These are phyloP conservation scores for Psilocybe tampanensis DNA, from an alignment of 768 basidiomycete genomes.

Conservation along the genomic window DNA sequence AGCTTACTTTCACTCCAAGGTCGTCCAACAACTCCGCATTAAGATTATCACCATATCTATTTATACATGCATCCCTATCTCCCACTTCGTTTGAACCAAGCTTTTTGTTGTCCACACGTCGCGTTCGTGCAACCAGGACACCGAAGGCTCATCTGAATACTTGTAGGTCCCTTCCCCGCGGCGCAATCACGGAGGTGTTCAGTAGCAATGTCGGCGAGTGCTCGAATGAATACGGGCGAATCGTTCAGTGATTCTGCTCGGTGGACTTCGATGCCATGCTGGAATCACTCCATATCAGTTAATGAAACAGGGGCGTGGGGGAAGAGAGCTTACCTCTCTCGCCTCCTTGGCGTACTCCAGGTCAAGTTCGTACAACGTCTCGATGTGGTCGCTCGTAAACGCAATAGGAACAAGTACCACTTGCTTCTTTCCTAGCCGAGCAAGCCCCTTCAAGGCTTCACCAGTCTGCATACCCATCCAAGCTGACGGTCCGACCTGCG, in stretches of 20 bases:
- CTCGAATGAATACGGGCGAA: slow-evolving; percentile 94
- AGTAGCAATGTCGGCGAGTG: slow-evolving; percentile 88
- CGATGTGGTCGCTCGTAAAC: slow-evolving; percentile 99
- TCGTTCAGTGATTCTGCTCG: slow-evolving; percentile 93
- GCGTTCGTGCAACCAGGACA: slow-evolving; percentile 95
- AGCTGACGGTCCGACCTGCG: slow-evolving; percentile 93
- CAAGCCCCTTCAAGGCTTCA: slow-evolving; percentile 87
- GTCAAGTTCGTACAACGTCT: slow-evolving; percentile 96
- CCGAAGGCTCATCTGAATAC: slow-evolving; percentile 80
- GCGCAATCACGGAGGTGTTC: slow-evolving; percentile 72
- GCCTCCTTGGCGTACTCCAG: slow-evolving; percentile 93
- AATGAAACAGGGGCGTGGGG: slow-evolving; percentile 18
- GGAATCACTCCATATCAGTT: slow-evolving; percentile 16
- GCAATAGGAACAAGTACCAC: slow-evolving; percentile 92
- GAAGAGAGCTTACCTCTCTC: slow-evolving; percentile 63
- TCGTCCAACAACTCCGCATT: slow-evolving; percentile 8
- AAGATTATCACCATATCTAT: slow-evolving; percentile 14
- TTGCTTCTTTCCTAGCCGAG: slow-evolving; percentile 74
- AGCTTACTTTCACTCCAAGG: slow-evolving; percentile 14
- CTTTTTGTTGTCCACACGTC: slow-evolving; percentile 85
- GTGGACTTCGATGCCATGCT: slow-evolving; percentile 91
- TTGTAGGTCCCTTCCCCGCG: slow-evolving; percentile 64
- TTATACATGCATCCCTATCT: slow-evolving; percentile 32
- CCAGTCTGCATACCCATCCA: slow-evolving; percentile 99
- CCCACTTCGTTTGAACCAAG: slow-evolving; percentile 86